Conservation (phyloP, 2,329 filamentous ascomycete species). For the Phaeosphaeria sp. region DNA sequence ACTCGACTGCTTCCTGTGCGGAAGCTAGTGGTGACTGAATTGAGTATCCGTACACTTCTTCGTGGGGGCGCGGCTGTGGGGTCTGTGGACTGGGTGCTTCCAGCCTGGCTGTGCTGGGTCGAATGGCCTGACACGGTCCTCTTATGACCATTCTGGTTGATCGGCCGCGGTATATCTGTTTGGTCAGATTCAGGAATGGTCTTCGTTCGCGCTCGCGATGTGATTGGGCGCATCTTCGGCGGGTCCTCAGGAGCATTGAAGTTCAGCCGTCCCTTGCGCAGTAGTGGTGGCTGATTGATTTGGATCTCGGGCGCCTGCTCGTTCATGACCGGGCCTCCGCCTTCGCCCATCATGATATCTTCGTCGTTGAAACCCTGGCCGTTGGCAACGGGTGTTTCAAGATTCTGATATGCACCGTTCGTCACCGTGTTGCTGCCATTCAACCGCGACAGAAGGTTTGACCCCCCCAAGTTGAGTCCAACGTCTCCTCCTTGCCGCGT, state of each 20-base stretch:
- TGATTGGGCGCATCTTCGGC: constrained; percentile 49
- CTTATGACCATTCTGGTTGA: constrained; percentile 70
- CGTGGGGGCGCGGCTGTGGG: constrained; percentile 53
- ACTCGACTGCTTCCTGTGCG: constrained; percentile 70
- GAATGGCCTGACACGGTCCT: constrained; percentile 88
- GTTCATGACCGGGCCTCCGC: constrained; percentile 40
- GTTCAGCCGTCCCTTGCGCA: constrained; percentile 47
- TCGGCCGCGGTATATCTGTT: constrained; percentile 44
- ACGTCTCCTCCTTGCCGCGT: constrained; percentile 39
- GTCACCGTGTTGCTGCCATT: constrained; percentile 50
- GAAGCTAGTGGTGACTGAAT: constrained; percentile 61
- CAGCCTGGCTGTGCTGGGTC: constrained; percentile 42
- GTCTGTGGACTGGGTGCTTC: constrained; percentile 36
- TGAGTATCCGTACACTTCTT: constrained; percentile 53
- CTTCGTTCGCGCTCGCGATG: constrained; percentile 48
- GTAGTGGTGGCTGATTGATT: constrained; percentile 56
- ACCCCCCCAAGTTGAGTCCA: constrained; percentile 45
- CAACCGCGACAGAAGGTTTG: constrained; percentile 50
- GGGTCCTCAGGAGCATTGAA: constrained; percentile 45
- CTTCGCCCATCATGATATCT: constrained; percentile 52
- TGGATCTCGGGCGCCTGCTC: constrained; percentile 42
- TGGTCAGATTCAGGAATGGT: constrained; percentile 51
- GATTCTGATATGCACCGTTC: constrained; percentile 37
- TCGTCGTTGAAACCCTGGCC: constrained; percentile 50
- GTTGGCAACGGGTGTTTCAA: constrained; percentile 58